phyloP scores from a whole-genome alignment of 345 rosid species.

The Populus alba region DNA sequence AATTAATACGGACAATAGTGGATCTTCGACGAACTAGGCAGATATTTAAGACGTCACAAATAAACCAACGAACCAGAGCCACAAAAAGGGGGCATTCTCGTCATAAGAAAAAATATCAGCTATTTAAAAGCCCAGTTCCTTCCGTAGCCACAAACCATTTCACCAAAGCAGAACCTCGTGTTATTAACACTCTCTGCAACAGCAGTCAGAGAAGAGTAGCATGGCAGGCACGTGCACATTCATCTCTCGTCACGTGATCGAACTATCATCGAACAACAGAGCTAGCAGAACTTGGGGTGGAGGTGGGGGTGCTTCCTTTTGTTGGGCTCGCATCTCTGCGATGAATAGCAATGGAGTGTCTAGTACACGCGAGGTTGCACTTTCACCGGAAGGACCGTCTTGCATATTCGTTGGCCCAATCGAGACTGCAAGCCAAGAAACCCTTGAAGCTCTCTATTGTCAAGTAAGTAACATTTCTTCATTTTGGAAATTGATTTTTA shows the following conservation, averaged over 20 bases:
- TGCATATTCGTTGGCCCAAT: conserved; percentile 87
- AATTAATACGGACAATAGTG: no score
- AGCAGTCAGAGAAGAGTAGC: not conserved
- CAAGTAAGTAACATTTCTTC: conserved; percentile 41
- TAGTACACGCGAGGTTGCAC: conserved; percentile 25
- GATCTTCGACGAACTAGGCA: not conserved
- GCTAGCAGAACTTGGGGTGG: conserved; percentile 4
- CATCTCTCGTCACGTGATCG: conserved; percentile 48
- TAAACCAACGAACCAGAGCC: conserved; percentile 8
- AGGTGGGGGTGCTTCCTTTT: not conserved
- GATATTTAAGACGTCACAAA: conserved; percentile 2
- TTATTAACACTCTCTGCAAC: not conserved
- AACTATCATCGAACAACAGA: conserved; percentile 36
- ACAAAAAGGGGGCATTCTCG: conserved; percentile 31
- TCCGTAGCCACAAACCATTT: not conserved
- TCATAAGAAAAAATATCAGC: not conserved
- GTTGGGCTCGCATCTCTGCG: not conserved
- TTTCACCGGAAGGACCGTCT: conserved; percentile 71
- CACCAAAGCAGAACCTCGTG: not conserved
- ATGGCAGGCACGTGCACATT: conserved; percentile 71
- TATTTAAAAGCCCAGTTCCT: not conserved
- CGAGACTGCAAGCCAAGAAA: conserved; percentile 88
- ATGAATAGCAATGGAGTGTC: conserved; percentile 37
- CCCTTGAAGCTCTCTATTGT: conserved; percentile 87
- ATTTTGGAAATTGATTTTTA: not conserved